Evolutionary conservation across 2,329 filamentous ascomycete genomes (phyloP), one percentile per base, ranked within the genome.

Genomic region (Hirsutella minnesotensis): DNA sequence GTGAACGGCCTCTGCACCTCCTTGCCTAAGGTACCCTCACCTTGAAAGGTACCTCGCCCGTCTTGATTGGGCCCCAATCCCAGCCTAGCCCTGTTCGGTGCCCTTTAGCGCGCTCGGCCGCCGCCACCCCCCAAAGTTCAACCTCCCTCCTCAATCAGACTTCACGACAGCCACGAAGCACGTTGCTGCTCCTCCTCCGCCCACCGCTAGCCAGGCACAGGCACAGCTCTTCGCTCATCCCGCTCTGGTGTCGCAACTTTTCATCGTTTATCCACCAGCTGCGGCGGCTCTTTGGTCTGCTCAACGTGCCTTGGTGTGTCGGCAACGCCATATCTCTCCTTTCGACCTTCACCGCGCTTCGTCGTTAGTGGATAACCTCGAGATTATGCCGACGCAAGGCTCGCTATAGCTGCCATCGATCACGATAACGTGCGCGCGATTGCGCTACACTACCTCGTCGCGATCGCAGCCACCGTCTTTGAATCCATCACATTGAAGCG

Each of bases 81-180:
- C n/a, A 35, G 33, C 42, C 42, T 46, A 47, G 41, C 43, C 43
- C 39, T 39, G 38, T 3, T 27, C 35, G 39, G 20, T 38, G 16
- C 39, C 36, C 39, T 44, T 41, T 35, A 48, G 46, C 43, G 40
- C 41, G 35, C 29, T 35, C 41, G 35, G 35, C 41, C 41, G 40
- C 39, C 36, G 42, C 44, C 46, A 44, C 42, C 39, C 30, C 38
- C 42, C 38, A 43, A 42, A 42, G 48, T 49, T 51, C 55, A 56
- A 53, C 51, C 52, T 54, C 51, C 54, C 52, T 51, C 36, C 18
- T 24, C 41, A 27, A 22, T 44, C 54, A 50, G 50, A 49, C 49
- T 49, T 53, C 49, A 50, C 46, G 34, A 35, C 8, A 35, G 33
- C 39, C 18, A 42, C 44, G 29, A 45, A 42, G 31, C 37, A 35